A percentile compares a stretch with the other conserved stretches of the same genome.
phyloP scores from a whole-genome alignment of 208 protist genomes.

The Polymyxa betae region DNA sequence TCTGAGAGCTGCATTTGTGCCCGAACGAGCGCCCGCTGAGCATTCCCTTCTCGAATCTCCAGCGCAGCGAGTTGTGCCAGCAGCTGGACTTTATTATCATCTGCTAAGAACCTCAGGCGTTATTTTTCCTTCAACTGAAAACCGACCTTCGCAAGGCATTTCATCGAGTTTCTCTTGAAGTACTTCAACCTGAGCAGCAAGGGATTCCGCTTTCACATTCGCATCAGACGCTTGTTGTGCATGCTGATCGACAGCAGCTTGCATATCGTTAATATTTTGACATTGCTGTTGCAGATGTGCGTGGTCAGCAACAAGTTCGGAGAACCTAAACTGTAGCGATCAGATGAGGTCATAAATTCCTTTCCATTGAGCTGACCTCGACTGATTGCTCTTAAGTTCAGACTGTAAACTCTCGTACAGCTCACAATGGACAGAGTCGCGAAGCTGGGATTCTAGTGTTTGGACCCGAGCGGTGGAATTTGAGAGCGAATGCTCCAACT shows the following conservation, averaged over 20 bases:
- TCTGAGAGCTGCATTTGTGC: background rate
- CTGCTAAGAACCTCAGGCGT: background rate
- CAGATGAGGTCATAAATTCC: background rate
- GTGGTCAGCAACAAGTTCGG: background rate
- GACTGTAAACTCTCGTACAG: background rate
- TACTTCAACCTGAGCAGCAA: background rate
- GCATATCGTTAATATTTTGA: background rate
- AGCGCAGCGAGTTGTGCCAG: background rate
- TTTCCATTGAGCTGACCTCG: background rate
- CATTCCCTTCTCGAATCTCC: conserved; percentile 37
- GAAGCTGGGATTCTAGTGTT: background rate
- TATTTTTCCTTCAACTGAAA: background rate
- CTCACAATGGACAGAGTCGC: background rate
- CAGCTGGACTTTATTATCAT: conserved; percentile 39
- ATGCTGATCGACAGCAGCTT: background rate
- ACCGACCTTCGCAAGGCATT: background rate
- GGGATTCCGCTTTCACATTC: background rate
- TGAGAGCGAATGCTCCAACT: background rate
- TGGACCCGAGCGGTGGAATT: background rate
- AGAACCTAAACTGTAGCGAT: background rate
- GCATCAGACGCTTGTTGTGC: background rate
- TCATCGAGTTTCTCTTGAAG: conserved; percentile 33
- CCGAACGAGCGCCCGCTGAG: background rate
- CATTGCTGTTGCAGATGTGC: background rate
- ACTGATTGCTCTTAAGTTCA: no score